Conservation (phyloP, 176 grass and related monocot species). For the Oryza coarctata region DNA sequence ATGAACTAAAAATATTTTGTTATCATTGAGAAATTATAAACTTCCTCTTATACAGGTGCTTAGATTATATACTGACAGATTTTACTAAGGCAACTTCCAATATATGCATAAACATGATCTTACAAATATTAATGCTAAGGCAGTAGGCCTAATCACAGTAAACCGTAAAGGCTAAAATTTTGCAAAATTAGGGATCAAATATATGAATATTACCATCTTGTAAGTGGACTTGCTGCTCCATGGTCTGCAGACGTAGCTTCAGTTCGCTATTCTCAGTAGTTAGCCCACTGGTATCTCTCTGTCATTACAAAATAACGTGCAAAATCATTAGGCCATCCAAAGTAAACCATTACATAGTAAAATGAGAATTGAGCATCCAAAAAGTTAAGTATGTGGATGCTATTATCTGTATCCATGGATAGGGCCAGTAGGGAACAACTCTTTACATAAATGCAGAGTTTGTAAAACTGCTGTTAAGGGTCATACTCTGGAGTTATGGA, state of each 20-base stretch:
- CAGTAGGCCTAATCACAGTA: neutral
- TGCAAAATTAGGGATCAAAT: neutral
- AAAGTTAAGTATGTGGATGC: neutral
- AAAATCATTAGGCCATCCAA: constrained; percentile 32
- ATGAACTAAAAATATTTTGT: neutral
- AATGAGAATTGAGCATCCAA: neutral
- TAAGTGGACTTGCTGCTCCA: constrained; percentile 72
- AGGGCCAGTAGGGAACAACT: neutral
- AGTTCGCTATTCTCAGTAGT: constrained; percentile 69
- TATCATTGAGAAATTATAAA: neutral
- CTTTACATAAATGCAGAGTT: neutral
- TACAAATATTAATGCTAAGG: neutral
- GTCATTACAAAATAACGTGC: constrained; percentile 11
- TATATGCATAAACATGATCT: constrained; percentile 2
- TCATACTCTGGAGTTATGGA: neutral
- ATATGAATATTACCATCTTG: constrained; percentile 63
- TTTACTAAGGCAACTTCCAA: neutral
- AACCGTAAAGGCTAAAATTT: neutral
- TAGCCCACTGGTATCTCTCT: constrained; percentile 76
- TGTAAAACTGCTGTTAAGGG: neutral
- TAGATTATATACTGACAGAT: neutral
- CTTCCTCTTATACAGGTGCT: constrained; percentile 1
- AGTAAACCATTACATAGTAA: constrained; percentile 5
- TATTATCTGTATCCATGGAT: constrained; percentile 20
- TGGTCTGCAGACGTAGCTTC: constrained; percentile 58